Percentiles rank a stretch among this genome's conserved stretches.
Conservation (phyloP, 495 filamentous ascomycete genomes). For the Gamarada debralockiae region DNA sequence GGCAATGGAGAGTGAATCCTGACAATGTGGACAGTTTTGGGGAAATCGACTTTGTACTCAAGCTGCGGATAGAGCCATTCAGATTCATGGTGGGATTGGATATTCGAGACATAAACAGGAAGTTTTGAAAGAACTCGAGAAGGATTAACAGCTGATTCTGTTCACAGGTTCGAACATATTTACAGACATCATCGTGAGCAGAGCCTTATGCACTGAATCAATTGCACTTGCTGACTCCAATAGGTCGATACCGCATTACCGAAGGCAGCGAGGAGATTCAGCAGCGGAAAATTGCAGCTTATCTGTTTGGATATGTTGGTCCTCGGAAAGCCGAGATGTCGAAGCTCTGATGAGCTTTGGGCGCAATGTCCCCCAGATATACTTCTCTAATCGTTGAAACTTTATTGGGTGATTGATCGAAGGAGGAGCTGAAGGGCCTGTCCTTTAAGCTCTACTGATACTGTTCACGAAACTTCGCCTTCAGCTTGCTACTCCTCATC, state of each 20-base stretch:
- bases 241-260: constrained; percentile 42
- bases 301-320: constrained; percentile 38
- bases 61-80: constrained; percentile 57
- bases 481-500: too few relatives aligned
- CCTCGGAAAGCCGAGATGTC: constrained; percentile 18
- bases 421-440: too few relatives aligned
- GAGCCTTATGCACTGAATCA: neutral
- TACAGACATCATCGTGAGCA: constrained; percentile 43
- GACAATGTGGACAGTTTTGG: constrained; percentile 42
- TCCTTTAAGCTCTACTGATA: too few relatives aligned
- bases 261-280: constrained; percentile 49
- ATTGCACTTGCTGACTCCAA: neutral
- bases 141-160: neutral
- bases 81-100: constrained; percentile 29
- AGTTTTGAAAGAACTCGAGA: neutral
- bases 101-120: constrained; percentile 20
- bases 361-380: too few relatives aligned
- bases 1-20: neutral
- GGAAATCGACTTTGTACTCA: constrained; percentile 53
- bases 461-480: too few relatives aligned
- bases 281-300: constrained; percentile 43
- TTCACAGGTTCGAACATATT: constrained; percentile 42
- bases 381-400: too few relatives aligned
- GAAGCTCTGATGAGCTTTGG: constrained; percentile 16
- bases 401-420: too few relatives aligned